phyloP scores from a whole-genome alignment of 2,329 filamentous ascomycete genomes.

The Sordariomycetes sp. region DNA sequence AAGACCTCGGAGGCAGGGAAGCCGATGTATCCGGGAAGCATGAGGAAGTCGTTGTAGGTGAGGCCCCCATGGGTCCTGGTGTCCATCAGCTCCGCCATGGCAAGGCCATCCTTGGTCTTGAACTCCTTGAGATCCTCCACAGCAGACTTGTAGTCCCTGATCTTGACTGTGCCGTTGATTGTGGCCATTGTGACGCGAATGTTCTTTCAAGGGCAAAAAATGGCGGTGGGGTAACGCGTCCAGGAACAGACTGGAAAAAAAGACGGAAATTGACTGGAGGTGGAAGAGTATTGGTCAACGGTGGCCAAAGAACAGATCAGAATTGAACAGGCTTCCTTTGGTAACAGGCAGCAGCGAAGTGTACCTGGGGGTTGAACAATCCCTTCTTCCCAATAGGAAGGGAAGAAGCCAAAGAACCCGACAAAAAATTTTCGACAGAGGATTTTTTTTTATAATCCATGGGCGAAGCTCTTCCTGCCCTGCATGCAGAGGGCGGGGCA shows the following conservation, averaged over 20 bases:
- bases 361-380: slow-evolving; percentile 22
- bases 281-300: slow-evolving; percentile 24
- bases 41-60: slow-evolving; percentile 97
- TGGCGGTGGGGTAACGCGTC: slow-evolving; percentile 18
- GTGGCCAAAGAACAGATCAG: slow-evolving; percentile 15
- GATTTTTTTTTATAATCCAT: slow-evolving; percentile 31
- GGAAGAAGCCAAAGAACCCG: slow-evolving; percentile 30
- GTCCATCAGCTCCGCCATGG: slow-evolving; percentile 78
- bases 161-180: slow-evolving; percentile 42
- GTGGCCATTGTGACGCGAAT: slow-evolving; percentile 48
- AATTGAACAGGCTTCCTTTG: slow-evolving; percentile 19
- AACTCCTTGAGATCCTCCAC: slow-evolving; percentile 77
- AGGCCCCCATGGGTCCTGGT: slow-evolving; percentile 85
- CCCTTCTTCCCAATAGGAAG: slow-evolving; percentile 43
- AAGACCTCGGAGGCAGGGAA: slow-evolving; percentile 84
- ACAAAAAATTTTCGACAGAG: slow-evolving; percentile 20
- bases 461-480: neutral
- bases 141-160: slow-evolving; percentile 66
- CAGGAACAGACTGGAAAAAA: slow-evolving; percentile 13
- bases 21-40: slow-evolving; percentile 95
- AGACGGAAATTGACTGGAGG: slow-evolving; percentile 22
- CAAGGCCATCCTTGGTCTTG: slow-evolving; percentile 70
- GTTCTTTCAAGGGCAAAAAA: neutral
- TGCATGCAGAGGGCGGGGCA: neutral
- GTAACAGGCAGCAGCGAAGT: slow-evolving; percentile 18